Conservation (phyloP, 2,329 filamentous ascomycete species). For the Chaetomiaceae sp. region DNA sequence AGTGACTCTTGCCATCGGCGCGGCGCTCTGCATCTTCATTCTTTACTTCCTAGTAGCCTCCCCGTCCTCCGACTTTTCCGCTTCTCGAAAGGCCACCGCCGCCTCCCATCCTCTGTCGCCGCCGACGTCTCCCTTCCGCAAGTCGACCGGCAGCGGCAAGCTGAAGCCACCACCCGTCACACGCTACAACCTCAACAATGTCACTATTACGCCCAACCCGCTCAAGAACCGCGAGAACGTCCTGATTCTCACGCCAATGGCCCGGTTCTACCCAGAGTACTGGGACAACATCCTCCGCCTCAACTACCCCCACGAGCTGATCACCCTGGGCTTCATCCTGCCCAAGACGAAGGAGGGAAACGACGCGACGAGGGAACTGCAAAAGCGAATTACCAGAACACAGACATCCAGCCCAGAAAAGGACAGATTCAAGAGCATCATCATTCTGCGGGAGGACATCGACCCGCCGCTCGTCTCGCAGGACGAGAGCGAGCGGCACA, state of each 20-base stretch:
- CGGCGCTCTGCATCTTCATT: conserved; percentile 67
- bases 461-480: conserved; percentile 77
- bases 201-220: conserved; percentile 76
- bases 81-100: conserved; percentile 41
- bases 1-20: conserved; percentile 68
- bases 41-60: conserved; percentile 58
- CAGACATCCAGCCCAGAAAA: conserved; percentile 72
- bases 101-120: conserved; percentile 69
- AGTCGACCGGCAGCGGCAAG: conserved; percentile 49
- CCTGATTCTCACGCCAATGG: conserved; percentile 87
- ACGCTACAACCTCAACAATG: conserved; percentile 91
- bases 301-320: conserved; percentile 86
- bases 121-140: conserved; percentile 69
- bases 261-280: conserved; percentile 88
- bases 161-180: conserved; percentile 74
- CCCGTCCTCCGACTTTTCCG: conserved; percentile 34
- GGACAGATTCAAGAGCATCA: conserved; percentile 84
- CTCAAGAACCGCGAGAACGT: conserved; percentile 77
- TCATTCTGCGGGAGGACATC: conserved; percentile 92
- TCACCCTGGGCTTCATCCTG: conserved; percentile 92
- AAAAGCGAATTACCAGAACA: conserved; percentile 79
- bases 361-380: conserved; percentile 73
- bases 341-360: conserved; percentile 93
- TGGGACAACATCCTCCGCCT: conserved; percentile 89
- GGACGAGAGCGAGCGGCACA: conserved; percentile 83